Conservation (phyloP, 2,329 filamentous ascomycete genomes). For the Pleurostoma richardsiae region DNA sequence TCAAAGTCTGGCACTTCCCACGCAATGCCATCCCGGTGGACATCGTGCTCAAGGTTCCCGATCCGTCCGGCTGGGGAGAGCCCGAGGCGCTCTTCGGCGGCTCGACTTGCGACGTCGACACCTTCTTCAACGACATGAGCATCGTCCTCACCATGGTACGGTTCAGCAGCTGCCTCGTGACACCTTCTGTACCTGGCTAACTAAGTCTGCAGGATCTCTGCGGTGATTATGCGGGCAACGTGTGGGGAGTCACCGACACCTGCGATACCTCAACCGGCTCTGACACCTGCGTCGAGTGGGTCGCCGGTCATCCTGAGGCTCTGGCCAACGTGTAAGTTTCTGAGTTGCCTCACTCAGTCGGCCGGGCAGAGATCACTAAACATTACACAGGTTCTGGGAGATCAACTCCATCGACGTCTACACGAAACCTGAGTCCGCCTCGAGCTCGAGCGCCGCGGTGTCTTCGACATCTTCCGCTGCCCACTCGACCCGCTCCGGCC, state of each 20-base stretch:
- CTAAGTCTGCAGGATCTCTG: slow-evolving; percentile 57
- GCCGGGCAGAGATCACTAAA: background rate
- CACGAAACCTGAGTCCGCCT: background rate
- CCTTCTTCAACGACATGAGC: slow-evolving; percentile 62
- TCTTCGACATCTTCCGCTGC: background rate
- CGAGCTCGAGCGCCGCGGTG: background rate
- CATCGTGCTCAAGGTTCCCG: slow-evolving; percentile 52
- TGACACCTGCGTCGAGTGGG: slow-evolving; percentile 39
- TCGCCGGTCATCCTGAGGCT: slow-evolving; percentile 36
- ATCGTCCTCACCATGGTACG: slow-evolving; percentile 65
- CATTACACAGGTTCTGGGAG: slow-evolving; percentile 37
- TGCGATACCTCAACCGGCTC: slow-evolving; percentile 28
- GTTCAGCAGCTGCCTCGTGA: background rate
- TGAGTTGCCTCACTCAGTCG: background rate
- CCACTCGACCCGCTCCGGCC: background rate
- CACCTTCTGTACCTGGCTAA: background rate
- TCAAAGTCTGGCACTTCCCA: slow-evolving; percentile 75
- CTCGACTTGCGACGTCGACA: slow-evolving; percentile 57
- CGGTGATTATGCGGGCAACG: slow-evolving; percentile 62
- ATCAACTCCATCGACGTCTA: slow-evolving; percentile 51
- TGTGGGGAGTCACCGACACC: slow-evolving; percentile 33
- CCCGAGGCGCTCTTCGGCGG: slow-evolving; percentile 67
- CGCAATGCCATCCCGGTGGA: slow-evolving; percentile 61
- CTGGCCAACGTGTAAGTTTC: slow-evolving; percentile 31
- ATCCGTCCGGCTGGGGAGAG: slow-evolving; percentile 62